Evolutionary conservation across 352 stramenopile species (phyloP).

Genomic region (Phytophthora pistaciae): DNA sequence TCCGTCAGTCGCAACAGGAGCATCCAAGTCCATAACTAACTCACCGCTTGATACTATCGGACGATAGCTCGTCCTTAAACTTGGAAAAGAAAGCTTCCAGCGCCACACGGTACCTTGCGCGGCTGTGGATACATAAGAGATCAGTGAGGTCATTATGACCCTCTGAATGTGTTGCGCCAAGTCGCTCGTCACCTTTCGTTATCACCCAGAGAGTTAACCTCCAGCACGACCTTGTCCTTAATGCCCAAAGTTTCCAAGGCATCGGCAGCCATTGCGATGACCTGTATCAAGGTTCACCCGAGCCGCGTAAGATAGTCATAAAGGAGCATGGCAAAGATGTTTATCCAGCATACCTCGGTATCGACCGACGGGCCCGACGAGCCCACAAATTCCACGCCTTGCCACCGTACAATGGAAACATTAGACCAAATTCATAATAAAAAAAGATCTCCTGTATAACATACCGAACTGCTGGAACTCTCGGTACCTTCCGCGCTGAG

Average conservation of each 20-base stretch:
- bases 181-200: constrained; percentile 61
- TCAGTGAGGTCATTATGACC: not conserved
- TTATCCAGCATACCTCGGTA: constrained; percentile 56
- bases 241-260: constrained; percentile 66
- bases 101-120: constrained; percentile 69
- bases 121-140: constrained; percentile 41
- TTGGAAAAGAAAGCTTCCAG: constrained; percentile 73
- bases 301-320: constrained; percentile 2
- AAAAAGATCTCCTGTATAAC: not conserved
- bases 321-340: not conserved
- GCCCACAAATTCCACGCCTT: constrained; percentile 85
- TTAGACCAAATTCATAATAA: not conserved
- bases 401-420: not conserved
- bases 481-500: constrained; percentile 85
- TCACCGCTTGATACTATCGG: constrained; percentile 79
- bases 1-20: not conserved
- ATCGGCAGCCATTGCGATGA: constrained; percentile 83
- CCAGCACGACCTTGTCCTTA: constrained; percentile 62
- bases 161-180: not conserved
- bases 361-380: constrained; percentile 82
- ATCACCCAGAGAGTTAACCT: constrained; percentile 88
- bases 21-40: constrained; percentile 11
- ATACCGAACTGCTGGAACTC: constrained; percentile 91
- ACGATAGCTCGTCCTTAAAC: constrained; percentile 72
- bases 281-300: constrained; percentile 32